Evolutionary conservation across 129 eudicot genomes (phyloP).

Genomic region (Pulicaria dysenterica): DNA sequence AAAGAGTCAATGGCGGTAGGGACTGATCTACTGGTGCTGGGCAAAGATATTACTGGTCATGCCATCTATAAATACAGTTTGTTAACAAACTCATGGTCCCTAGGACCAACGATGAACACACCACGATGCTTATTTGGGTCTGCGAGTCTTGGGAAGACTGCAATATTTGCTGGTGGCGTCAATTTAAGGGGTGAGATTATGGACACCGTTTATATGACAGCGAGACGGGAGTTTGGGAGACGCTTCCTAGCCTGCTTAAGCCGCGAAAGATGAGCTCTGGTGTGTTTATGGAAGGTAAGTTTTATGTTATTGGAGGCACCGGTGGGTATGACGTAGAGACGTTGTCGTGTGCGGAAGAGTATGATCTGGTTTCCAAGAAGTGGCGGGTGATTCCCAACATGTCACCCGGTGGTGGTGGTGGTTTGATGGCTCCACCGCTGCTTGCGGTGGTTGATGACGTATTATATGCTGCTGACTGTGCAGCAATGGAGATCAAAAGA

Average conservation of each 20-base stretch:
- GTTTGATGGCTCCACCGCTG: conserved; percentile 60
- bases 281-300: conserved; percentile 70
- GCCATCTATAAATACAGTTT: conserved; percentile 50
- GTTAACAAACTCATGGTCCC: conserved; percentile 58
- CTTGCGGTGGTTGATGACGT: conserved; percentile 70
- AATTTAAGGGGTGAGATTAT: conserved; percentile 39
- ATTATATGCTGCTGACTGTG: conserved; percentile 65
- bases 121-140: conserved; percentile 74
- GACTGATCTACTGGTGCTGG: conserved; percentile 61
- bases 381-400: conserved; percentile 64
- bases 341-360: conserved; percentile 72
- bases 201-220: conserved; percentile 48
- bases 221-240: conserved; percentile 50
- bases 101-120: conserved; percentile 43
- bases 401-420: conserved; percentile 42
- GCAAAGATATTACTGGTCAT: conserved; percentile 36
- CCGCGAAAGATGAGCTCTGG: conserved; percentile 60
- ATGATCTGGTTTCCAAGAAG: conserved; percentile 35
- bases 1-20: conserved; percentile 77
- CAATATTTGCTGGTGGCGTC: conserved; percentile 70
- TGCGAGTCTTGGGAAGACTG: conserved; percentile 65
- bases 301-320: conserved; percentile 69
- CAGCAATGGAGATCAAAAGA: conserved; percentile 53
- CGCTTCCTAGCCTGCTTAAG: conserved; percentile 52
- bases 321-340: conserved; percentile 38